Evolutionary conservation across 148 eudicot species (phyloP), one percentile per base, ranked within the genome.

Genomic region (Heliosperma pusillum): DNA sequence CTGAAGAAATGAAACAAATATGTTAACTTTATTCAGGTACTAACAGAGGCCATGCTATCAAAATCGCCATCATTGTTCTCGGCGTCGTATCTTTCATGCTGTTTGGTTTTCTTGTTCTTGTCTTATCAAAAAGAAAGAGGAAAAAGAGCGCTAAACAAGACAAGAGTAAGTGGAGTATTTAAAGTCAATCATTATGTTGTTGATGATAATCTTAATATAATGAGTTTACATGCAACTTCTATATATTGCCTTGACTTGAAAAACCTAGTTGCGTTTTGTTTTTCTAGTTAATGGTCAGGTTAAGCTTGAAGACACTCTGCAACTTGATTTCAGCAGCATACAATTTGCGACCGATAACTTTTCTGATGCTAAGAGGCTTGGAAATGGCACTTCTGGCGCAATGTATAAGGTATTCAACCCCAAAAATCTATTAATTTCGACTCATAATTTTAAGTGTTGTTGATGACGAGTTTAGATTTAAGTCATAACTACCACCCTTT

Each of bases 271-370:
- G 30, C 30, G 3, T 10, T 44, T 44, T 42, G 2, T 22, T 10
- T 15, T 27, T 70, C 20, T 10, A 70, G 70, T 17, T 30, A 52
- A 64, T 24, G 42, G 57, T 25, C 36, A 58, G 59, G 42, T 69
- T 24, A 24, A 22, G 29, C 57, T 72, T 60, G 47, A 42, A 4
- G 74, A 61, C 71, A 71, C 71, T 4, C 20, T 78, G 56, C 55
- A 63, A 64, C 63, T 63, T 25, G 76, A 78, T 55, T 72, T 33
- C 19, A 13, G 21, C 20, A 64, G 59, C 5, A 78, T 78, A 63
- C 52, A 55, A 78, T 70, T 2, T 5, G 80, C 80, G 8, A 78
- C 80, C 16, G 21, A 78, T 52, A 40, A 64, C 58, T 78, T 78
- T 64, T 63, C 75, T 25, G 44, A 71, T 10, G 71, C 16, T 33